phyloP scores from a whole-genome alignment of 2,329 filamentous ascomycete species.

The Paecilomyces fulvus region DNA sequence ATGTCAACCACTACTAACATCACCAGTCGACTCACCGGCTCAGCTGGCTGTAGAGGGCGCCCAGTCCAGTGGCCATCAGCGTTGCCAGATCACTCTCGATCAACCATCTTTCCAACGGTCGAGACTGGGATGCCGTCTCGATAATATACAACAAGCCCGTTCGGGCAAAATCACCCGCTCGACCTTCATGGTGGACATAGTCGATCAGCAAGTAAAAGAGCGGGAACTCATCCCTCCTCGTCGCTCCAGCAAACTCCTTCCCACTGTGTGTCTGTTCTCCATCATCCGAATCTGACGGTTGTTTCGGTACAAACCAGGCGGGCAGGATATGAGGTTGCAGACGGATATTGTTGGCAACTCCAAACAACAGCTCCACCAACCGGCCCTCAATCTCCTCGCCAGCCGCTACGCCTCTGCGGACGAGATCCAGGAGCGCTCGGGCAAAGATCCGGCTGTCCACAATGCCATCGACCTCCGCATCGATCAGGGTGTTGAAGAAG shows the following conservation, averaged over 20 bases:
- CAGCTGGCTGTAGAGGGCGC: slow-evolving; percentile 64
- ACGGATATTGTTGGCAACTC: slow-evolving; percentile 91
- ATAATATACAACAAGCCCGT: slow-evolving; percentile 94
- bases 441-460: slow-evolving; percentile 81
- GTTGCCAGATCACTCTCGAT: slow-evolving; percentile 95
- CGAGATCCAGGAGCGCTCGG: slow-evolving; percentile 74
- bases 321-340: slow-evolving; percentile 78
- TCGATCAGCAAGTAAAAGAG: slow-evolving; percentile 93
- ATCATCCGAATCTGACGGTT: slow-evolving; percentile 31
- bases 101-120: slow-evolving; percentile 84
- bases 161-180: slow-evolving; percentile 89
- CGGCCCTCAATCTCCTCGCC: slow-evolving; percentile 76
- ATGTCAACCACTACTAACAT: not conserved
- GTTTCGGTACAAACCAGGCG: slow-evolving; percentile 73
- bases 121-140: slow-evolving; percentile 78
- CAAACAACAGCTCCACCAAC: slow-evolving; percentile 88
- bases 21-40: slow-evolving; percentile 42
- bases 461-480: slow-evolving; percentile 94
- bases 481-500: slow-evolving; percentile 85
- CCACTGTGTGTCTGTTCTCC: slow-evolving; percentile 39
- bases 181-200: slow-evolving; percentile 91
- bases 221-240: slow-evolving; percentile 86
- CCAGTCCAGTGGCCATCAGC: slow-evolving; percentile 90
- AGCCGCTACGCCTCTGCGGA: slow-evolving; percentile 60
- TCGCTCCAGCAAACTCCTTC: slow-evolving; percentile 71